Base-by-base conservation (phyloP, 345 rosid species). In the Bretschneidera sinensis region DNA sequence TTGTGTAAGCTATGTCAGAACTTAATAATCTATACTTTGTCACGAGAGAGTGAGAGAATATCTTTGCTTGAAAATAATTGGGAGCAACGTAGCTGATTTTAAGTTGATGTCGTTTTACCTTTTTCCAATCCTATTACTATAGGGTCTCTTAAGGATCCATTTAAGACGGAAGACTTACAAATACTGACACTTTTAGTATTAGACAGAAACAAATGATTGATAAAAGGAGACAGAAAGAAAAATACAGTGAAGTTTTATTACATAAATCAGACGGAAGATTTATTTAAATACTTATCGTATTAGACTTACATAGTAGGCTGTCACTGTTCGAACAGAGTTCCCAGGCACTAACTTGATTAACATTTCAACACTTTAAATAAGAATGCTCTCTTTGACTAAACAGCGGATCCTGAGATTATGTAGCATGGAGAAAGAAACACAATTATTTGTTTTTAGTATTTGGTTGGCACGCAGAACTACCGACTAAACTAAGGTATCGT, bases 281-380 rank as follows among this genome's bases (percentile, higher is more conserved):
- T n/a, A n/a, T n/a, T n/a, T n/a, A n/a, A n/a, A n/a, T n/a, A n/a
- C n/a, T n/a, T n/a, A n/a, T n/a, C n/a, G n/a, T 6, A 43, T 57
- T 8, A 21, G 4, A 48, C 76, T 77, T 76, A 83, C 92, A 24
- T 85, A 83, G 65, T 83, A 83, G 52, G 92, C 84, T 20, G 83
- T 73, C 61, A 87, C 87, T 18, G 88, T 90, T 71, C 97, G 90
- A 1, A 95, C 97, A 51, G 97, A 83, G 67, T 87, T 74, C n/a
- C 90, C 84, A 6, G 95, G 88, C 19, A 85, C 88, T 71, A 83
- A 78, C 76, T 90, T 87, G 79, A 90, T 85, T 43, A 82, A 71
- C 92, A 87, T 83, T 57, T 90, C 80, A n/a, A 83, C 68, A 65
- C 84, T 87, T 72, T 86, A 60, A 80, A 83, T 74, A 90, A 75